Evolutionary conservation across 768 basidiomycete genomes (phyloP).

Genomic region (Hericium rajendrae): DNA sequence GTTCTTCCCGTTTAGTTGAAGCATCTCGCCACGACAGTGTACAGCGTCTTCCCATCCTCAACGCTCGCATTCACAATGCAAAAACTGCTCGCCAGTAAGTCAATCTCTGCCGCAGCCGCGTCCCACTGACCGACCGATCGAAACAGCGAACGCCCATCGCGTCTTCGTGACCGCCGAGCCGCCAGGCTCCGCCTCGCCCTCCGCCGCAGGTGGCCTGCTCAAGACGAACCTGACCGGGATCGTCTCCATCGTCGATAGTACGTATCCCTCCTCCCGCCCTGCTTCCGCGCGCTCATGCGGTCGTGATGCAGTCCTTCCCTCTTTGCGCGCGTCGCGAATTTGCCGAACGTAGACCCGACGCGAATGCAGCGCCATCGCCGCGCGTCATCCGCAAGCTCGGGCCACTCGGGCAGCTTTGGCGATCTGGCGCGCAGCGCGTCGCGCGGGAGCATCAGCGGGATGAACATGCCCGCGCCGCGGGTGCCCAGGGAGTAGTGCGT

Average conservation of each 20-base stretch:
- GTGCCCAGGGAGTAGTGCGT: too few relatives aligned
- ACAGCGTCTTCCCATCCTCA: constrained; percentile 59
- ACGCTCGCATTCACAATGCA: constrained; percentile 63
- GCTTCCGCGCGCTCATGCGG: not conserved
- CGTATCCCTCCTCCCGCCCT: constrained; percentile 17
- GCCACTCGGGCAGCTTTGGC: constrained; percentile 9
- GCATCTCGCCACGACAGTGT: constrained; percentile 35
- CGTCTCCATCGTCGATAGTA: constrained; percentile 79
- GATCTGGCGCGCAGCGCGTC: constrained; percentile 8
- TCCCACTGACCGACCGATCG: constrained; percentile 2
- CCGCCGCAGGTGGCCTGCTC: constrained; percentile 25
- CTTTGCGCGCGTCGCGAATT: constrained; percentile 66
- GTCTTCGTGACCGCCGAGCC: constrained; percentile 69
- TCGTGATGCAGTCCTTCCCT: constrained; percentile 53
- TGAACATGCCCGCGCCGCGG: not conserved
- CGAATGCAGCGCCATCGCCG: constrained; percentile 73
- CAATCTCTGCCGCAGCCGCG: not conserved
- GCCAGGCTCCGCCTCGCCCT: constrained; percentile 37
- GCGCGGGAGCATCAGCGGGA: constrained; percentile 5
- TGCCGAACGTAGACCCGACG: constrained; percentile 67
- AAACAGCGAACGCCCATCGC: constrained; percentile 67
- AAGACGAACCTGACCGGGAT: constrained; percentile 54
- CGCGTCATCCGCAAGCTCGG: constrained; percentile 55
- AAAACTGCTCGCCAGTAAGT: constrained; percentile 75
- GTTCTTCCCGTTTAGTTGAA: not conserved